Base-by-base conservation (phyloP, 805 yeast species). In the Wickerhamiella kazuoi region DNA sequence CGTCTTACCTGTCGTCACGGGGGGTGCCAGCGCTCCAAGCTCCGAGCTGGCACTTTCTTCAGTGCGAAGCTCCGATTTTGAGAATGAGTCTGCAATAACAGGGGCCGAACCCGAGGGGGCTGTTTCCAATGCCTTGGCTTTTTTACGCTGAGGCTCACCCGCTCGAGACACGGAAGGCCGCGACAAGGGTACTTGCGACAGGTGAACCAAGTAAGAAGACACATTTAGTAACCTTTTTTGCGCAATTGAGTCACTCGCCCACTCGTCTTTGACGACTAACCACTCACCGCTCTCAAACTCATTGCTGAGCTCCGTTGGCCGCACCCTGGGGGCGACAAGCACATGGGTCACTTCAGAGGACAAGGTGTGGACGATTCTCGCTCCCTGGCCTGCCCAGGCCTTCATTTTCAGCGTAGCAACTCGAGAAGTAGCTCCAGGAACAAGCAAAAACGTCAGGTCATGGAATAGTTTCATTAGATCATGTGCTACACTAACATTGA, bases 161-260 rank as follows among this genome's bases (percentile, higher is more conserved):
- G n/a, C n/a, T n/a, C n/a, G n/a, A n/a, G n/a, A n/a, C n/a, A n/a
- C n/a, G n/a, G n/a, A n/a, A n/a, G n/a, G n/a, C n/a, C n/a, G n/a
- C n/a, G n/a, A n/a, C n/a, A n/a, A n/a, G n/a, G n/a, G n/a, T n/a
- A n/a, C n/a, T n/a, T n/a, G n/a, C 6, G 31, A 7, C 5, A 15
- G 15, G 15, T 8, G 14, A 8, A 15, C 8, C 14, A 29, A 14
- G 14, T 8, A 29, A 6, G n/a, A 15, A 7, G 7, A 8, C 6
- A 15, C 17, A 13, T 29, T 15, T 8, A 29, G 31, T 8, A 29
- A 7, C 31, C 17, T 29, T 6, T 29, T 14, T 29, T 29, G 30
- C 16, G 45, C 56, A 28, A 59, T 53, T 39, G 59, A 54, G n/a
- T 51, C 54, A 32, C 59, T 48, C 3, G 54, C 46, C 62, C 62